A percentile compares a stretch with the other conserved stretches of the same genome.
phyloP scores from a whole-genome alignment of 495 filamentous ascomycete genomes.

The Letharia lupina region DNA sequence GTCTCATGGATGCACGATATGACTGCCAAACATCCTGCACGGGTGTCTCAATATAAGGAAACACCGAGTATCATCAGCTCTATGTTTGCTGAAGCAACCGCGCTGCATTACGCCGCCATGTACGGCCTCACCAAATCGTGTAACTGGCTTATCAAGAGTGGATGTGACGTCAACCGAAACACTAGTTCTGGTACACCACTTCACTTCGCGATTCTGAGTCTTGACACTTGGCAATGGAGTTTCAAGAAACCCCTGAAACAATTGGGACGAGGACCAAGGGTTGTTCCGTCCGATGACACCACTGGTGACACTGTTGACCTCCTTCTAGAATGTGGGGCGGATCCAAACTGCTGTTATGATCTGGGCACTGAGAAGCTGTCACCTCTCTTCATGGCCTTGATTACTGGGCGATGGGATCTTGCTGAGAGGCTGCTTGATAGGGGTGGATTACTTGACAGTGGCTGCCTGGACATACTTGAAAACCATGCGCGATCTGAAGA shows the following conservation, averaged over 20 bases:
- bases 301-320: constrained; percentile 3
- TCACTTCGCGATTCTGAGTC: constrained; percentile 11
- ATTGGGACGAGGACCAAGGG: too few relatives aligned
- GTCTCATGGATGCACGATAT: not conserved
- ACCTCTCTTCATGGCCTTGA: not conserved
- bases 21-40: too few relatives aligned
- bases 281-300: not conserved
- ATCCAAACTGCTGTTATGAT: constrained; percentile 3
- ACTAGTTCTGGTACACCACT: constrained; percentile 20
- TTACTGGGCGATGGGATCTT: too few relatives aligned
- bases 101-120: constrained; percentile 19
- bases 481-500: too few relatives aligned
- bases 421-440: too few relatives aligned
- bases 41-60: too few relatives aligned
- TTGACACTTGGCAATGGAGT: not conserved
- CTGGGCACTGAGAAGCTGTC: not conserved
- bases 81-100: not conserved
- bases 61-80: too few relatives aligned
- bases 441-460: too few relatives aligned
- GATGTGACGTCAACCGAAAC: constrained; percentile 12
- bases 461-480: too few relatives aligned
- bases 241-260: too few relatives aligned
- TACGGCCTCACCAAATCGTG: not conserved
- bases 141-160: constrained; percentile 8
- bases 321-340: constrained; percentile 13